Conservation (phyloP, 176 grass and related monocot genomes). For the Pontederia crassipes region DNA sequence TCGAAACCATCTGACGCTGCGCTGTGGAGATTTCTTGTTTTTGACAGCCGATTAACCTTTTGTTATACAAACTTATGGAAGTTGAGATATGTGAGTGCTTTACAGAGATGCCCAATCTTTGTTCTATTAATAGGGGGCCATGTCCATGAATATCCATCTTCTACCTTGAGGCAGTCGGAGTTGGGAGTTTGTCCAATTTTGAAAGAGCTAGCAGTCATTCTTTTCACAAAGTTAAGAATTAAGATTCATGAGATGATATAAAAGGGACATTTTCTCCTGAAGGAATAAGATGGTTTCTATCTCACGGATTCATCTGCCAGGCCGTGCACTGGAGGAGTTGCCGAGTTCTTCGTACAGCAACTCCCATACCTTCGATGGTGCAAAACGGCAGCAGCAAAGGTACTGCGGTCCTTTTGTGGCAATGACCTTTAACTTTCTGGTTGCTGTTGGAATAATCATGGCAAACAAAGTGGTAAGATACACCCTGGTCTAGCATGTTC, state of each 20-base stretch:
- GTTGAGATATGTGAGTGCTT: no score
- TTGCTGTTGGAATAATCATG: constrained; percentile 97
- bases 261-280: not conserved
- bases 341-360: constrained; percentile 64
- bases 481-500: not conserved
- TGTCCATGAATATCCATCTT: no score
- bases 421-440: constrained; percentile 80
- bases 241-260: not conserved
- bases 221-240: not conserved
- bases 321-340: constrained; percentile 63
- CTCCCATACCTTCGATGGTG: constrained; percentile 87
- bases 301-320: constrained; percentile 20
- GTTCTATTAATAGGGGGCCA: no score
- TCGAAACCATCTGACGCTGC: no score
- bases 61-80: no score
- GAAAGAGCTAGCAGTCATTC: not conserved
- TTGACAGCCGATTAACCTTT: no score
- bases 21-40: no score
- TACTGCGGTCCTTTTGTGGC: constrained; percentile 65
- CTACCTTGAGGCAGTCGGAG: no score
- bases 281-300: not conserved
- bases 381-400: constrained; percentile 76
- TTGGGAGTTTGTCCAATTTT: not conserved
- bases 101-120: no score
- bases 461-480: constrained; percentile 85